Base-by-base conservation (phyloP, 768 basidiomycete genomes). In the Podaxis sp. region DNA sequence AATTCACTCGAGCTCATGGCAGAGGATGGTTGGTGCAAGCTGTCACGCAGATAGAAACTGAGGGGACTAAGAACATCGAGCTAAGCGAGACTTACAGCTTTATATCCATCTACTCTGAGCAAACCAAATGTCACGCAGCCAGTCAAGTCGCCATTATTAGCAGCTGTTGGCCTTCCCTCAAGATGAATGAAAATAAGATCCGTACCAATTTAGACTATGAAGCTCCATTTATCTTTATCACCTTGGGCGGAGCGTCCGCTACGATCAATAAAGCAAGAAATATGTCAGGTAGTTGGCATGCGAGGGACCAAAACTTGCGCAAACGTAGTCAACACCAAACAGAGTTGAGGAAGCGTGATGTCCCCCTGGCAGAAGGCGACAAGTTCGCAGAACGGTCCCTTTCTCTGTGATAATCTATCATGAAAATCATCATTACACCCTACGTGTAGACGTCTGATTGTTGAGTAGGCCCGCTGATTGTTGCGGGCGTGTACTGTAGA, bases 71-170 rank as follows among this genome's bases (percentile, higher is more conserved):
- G 10, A 24, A 24, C 36, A 10, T 24, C 38, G 10, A 30, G 53
- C 4, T 24, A 24, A 40, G 37, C 37, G 20, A 37, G 37, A n/a
- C 22, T 20, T n/a, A 24, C 26, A 22, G 54, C 38, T 56, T 56
- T 56, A 56, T 56, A 56, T 22, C 54, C 37, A 40, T 38, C 36
- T 56, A 37, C 54, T 40, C 38, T 56, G 37, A 38, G 54, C 37
- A 40, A 33, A 50, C 33, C 20, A 2, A 37, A 22, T 55, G 15
- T n/a, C 53, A 55, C 36, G 8, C 33, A 20, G 13, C 5, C 53
- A 36, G 49, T 22, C 22, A 24, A 4, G 20, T 50, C 11, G 6
- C 15, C 15, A 54, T 15, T 54, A 54, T n/a, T 54, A 54, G 36
- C 26, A 28, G 13, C n/a, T 20, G 8, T 41, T 28, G 26, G 6